These are phyloP conservation scores for Acacia acuminata DNA, from an alignment of 306 rosid species.

Conservation along the genomic window DNA sequence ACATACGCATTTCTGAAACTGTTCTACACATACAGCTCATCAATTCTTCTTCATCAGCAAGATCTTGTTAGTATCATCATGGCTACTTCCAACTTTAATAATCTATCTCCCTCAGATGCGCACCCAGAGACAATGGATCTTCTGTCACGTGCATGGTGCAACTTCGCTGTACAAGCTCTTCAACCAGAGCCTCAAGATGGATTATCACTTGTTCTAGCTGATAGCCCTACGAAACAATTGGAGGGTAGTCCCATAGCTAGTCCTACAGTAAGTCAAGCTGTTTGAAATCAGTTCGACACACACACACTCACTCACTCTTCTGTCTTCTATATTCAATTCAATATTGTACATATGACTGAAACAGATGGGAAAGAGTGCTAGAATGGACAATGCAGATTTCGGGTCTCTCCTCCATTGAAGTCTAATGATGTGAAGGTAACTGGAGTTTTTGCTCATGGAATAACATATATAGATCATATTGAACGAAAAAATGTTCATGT, in stretches of 20 bases:
- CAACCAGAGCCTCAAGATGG: slow-evolving; percentile 58
- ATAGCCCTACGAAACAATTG: slow-evolving; percentile 45
- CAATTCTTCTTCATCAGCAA: slow-evolving; percentile 4
- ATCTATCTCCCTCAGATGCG: slow-evolving; percentile 68
- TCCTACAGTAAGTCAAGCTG: slow-evolving; percentile 46
- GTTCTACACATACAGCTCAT: neutral
- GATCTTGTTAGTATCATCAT: neutral
- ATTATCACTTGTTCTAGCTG: slow-evolving; percentile 50
- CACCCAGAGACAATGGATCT: slow-evolving; percentile 90
- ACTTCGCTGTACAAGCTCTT: slow-evolving; percentile 84
- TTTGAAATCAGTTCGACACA: neutral
- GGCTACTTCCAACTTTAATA: slow-evolving; percentile 57
- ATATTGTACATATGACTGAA: neutral
- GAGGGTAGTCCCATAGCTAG: slow-evolving; percentile 44
- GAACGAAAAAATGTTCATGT: neutral
- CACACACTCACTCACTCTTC: neutral
- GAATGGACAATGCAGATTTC: slow-evolving; percentile 65
- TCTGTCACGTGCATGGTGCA: slow-evolving; percentile 89
- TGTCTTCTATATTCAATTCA: slow-evolving; percentile 1
- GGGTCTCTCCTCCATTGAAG: slow-evolving; percentile 74
- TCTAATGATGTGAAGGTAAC: slow-evolving; percentile 83
- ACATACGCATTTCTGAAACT: slow-evolving; percentile 18
- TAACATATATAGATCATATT: neutral
- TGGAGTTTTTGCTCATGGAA: neutral
- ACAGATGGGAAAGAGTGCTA: slow-evolving; percentile 48